These are phyloP conservation scores for Mercurialis annua DNA, from an alignment of 345 rosid species.

Conservation along the genomic window DNA sequence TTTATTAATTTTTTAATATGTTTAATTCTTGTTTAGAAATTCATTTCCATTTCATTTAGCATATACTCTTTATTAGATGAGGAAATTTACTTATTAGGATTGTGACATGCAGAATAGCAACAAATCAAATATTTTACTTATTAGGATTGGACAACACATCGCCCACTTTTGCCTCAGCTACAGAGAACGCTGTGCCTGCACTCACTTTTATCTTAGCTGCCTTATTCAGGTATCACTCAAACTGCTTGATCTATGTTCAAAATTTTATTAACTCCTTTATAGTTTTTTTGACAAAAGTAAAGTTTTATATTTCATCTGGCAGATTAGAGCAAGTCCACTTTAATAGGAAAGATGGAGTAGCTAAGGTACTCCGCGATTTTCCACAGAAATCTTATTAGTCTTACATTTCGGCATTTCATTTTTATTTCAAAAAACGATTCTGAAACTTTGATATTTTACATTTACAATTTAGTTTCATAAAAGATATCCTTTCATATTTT, in stretches of 20 bases:
- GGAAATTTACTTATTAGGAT: no score
- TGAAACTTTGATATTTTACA: no score
- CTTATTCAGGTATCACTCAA: slow-evolving; percentile 36
- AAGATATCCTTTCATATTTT: no score
- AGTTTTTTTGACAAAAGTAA: not conserved
- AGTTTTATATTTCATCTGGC: slow-evolving; percentile 13
- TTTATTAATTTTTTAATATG: no score
- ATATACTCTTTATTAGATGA: not conserved
- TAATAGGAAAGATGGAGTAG: slow-evolving; percentile 51
- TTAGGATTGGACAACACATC: slow-evolving; percentile 61
- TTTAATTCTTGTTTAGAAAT: no score
- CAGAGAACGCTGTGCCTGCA: slow-evolving; percentile 69
- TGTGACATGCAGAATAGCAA: slow-evolving; percentile 39
- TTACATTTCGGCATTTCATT: no score
- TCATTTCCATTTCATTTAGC: no score
- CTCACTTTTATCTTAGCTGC: slow-evolving; percentile 62
- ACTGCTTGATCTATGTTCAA: not conserved
- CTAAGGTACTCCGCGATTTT: no score
- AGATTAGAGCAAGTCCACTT: slow-evolving; percentile 57
- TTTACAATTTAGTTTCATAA: no score
- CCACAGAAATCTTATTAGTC: no score
- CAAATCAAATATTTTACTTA: slow-evolving; percentile 63
- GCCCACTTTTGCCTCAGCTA: slow-evolving; percentile 66
- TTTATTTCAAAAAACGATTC: no score
- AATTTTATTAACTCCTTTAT: no score